Percentiles rank a stretch among this genome's conserved stretches.
Conservation (phyloP, 1,284 basidiomycete genomes). For the Microbotryum lychnidis-dioicae region DNA sequence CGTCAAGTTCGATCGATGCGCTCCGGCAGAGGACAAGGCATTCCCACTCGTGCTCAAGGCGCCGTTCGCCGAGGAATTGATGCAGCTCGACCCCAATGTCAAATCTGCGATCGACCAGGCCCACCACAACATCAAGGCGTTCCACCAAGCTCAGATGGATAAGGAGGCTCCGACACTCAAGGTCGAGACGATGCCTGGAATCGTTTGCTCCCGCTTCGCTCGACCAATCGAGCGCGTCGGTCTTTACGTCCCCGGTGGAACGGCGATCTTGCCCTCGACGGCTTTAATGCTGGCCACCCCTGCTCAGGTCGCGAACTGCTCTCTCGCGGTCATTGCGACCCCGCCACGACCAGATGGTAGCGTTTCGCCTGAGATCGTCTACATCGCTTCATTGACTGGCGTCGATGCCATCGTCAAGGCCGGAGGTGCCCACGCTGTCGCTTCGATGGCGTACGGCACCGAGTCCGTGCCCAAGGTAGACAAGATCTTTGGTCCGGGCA, state of each 20-base stretch:
- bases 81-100: constrained; percentile 54
- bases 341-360: constrained; percentile 84
- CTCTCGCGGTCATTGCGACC: constrained; percentile 85
- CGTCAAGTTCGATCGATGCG: constrained; percentile 79
- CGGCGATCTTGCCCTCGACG: constrained; percentile 90
- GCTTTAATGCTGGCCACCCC: constrained; percentile 98
- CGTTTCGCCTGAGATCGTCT: constrained; percentile 89
- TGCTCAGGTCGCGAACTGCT: constrained; percentile 93
- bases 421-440: constrained; percentile 95
- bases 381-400: constrained; percentile 79
- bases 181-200: constrained; percentile 97
- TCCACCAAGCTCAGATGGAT: constrained; percentile 77
- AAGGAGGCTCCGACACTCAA: constrained; percentile 54
- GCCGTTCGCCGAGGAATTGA: constrained; percentile 43
- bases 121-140: constrained; percentile 82
- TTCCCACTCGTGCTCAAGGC: constrained; percentile 43
- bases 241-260: constrained; percentile 95
- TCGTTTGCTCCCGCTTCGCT: constrained; percentile 87
- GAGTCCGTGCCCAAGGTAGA: constrained; percentile 95
- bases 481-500: constrained; percentile 98
- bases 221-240: constrained; percentile 91
- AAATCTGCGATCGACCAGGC: constrained; percentile 81
- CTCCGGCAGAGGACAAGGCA: constrained; percentile 57
- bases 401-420: constrained; percentile 83
- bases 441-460: constrained; percentile 94